Percentiles rank a stretch among this genome's conserved stretches.
These are phyloP conservation scores for Penicillium polonicum DNA, from an alignment of 2,329 filamentous ascomycete genomes.

Conservation along the genomic window DNA sequence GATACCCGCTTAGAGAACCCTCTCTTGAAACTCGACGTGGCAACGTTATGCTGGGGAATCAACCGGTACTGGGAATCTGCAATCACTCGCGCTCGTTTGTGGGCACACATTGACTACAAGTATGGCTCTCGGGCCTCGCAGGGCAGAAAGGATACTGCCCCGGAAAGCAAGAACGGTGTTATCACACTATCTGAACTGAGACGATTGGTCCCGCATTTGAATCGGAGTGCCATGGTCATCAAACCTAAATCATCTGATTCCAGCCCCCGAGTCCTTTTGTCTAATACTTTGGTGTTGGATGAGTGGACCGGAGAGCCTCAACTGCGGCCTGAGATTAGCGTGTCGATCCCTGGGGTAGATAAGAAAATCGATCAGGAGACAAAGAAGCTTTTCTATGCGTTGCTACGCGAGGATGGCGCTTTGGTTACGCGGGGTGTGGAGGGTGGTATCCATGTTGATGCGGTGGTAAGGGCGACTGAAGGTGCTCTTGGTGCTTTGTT, in stretches of 20 bases:
- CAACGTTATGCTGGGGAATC: slow-evolving; percentile 44
- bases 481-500: slow-evolving; percentile 38
- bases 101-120: slow-evolving; percentile 35
- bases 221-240: slow-evolving; percentile 38
- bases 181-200: slow-evolving; percentile 28
- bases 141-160: slow-evolving; percentile 3
- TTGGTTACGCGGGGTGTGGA: slow-evolving; percentile 10
- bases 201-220: slow-evolving; percentile 36
- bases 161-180: slow-evolving; percentile 10
- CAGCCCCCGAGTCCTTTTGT: slow-evolving; percentile 30
- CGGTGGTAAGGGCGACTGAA: slow-evolving; percentile 37
- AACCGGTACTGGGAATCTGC: slow-evolving; percentile 44
- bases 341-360: slow-evolving; percentile 23
- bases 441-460: slow-evolving; percentile 25
- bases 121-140: slow-evolving; percentile 18
- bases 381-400: slow-evolving; percentile 39
- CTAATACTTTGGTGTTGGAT: slow-evolving; percentile 38
- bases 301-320: slow-evolving; percentile 44
- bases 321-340: slow-evolving; percentile 37
- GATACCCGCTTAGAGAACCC: slow-evolving; percentile 35
- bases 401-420: slow-evolving; percentile 28
- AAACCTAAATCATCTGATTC: slow-evolving; percentile 14
- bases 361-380: slow-evolving; percentile 39
- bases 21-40: slow-evolving; percentile 39
- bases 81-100: slow-evolving; percentile 39